Evolutionary conservation across 192 early-diverging fungal genomes (phyloP).

Genomic region (Linnemannia exigua): DNA sequence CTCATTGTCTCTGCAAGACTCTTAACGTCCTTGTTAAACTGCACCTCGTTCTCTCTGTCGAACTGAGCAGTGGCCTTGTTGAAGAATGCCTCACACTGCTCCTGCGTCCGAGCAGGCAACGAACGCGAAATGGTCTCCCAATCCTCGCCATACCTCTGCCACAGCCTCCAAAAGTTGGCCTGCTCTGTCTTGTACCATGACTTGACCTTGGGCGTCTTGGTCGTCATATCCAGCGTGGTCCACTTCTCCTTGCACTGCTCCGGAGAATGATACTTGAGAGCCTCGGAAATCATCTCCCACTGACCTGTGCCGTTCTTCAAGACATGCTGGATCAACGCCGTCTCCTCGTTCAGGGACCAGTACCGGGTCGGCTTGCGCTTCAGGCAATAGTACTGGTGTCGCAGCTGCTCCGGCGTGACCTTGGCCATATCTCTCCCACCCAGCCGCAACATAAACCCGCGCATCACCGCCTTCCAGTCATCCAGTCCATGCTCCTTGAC

Average conservation of each 20-base stretch:
- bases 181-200: conserved; percentile 44
- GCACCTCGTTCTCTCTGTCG: not conserved
- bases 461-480: conserved; percentile 41
- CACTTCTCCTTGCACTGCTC: conserved; percentile 43
- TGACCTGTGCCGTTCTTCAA: conserved; percentile 31
- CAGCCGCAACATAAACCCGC: conserved; percentile 45
- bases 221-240: conserved; percentile 33
- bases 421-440: conserved; percentile 51
- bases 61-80: conserved; percentile 6
- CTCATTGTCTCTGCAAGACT: conserved; percentile 7
- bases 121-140: conserved; percentile 18
- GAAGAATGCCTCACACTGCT: conserved; percentile 20
- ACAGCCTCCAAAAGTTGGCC: conserved; percentile 45
- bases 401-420: conserved; percentile 38
- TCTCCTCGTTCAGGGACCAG: conserved; percentile 42
- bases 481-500: conserved; percentile 40
- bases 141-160: conserved; percentile 20
- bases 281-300: conserved; percentile 32
- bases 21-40: conserved; percentile 2
- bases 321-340: conserved; percentile 45
- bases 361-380: conserved; percentile 8
- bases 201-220: conserved; percentile 15
- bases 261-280: conserved; percentile 25
- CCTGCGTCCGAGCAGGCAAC: conserved; percentile 14
- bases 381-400: conserved; percentile 33